Conservation (phyloP, 1,284 basidiomycete species). For the Rhodotorula sp. region DNA sequence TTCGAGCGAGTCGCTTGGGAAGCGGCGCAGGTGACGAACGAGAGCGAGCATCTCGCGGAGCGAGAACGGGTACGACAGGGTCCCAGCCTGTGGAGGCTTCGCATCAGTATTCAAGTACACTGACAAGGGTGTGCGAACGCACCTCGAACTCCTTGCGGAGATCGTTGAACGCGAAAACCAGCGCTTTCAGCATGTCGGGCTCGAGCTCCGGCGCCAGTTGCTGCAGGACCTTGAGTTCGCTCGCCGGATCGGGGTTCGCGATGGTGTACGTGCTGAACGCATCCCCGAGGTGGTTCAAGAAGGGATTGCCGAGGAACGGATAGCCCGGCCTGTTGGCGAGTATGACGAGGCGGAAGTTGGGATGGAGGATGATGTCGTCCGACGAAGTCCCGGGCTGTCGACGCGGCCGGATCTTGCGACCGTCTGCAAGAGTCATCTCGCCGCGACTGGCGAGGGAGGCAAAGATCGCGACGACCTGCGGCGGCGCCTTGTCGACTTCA, state of each 20-base stretch:
- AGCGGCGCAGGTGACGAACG: conserved; percentile 49
- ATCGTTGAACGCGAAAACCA: conserved; percentile 49
- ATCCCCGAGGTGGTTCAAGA: conserved; percentile 49
- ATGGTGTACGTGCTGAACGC: conserved; percentile 48
- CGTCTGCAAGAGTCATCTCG: conserved; percentile 49
- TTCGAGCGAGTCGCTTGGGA: conserved; percentile 47
- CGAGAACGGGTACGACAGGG: conserved; percentile 46
- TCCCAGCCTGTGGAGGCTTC: background rate
- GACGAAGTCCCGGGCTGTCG: background rate
- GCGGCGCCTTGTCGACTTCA: conserved; percentile 50
- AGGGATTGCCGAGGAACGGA: conserved; percentile 43
- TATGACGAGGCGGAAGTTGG: conserved; percentile 49
- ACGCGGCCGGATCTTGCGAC: conserved; percentile 35
- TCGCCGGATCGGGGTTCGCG: conserved; percentile 47
- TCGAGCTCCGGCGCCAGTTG: conserved; percentile 46
- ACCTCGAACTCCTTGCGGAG: conserved; percentile 47
- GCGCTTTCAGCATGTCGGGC: conserved; percentile 42
- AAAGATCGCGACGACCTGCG: conserved; percentile 49
- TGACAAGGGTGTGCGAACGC: background rate
- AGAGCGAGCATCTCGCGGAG: conserved; percentile 50
- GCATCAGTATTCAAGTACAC: background rate
- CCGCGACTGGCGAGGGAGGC: conserved; percentile 49
- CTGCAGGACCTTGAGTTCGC: conserved; percentile 47
- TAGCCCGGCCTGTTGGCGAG: conserved; percentile 48
- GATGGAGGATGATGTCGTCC: conserved; percentile 43